A percentile compares a stretch with the other conserved stretches of the same genome.
phyloP scores from a whole-genome alignment of 306 rosid species.

The Fragaria vesca region DNA sequence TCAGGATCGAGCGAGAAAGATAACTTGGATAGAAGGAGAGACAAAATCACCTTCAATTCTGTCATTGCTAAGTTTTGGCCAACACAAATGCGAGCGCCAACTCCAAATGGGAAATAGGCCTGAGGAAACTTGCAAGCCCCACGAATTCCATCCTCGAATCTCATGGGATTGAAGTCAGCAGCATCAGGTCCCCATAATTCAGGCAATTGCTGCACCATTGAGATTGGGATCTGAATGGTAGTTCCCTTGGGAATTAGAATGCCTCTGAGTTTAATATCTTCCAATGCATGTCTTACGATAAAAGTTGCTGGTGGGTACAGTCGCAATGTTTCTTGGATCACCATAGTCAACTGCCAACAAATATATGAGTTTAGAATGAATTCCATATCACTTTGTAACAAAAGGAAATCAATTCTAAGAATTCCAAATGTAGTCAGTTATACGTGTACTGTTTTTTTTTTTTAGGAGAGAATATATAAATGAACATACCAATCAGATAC shows the following conservation, averaged over 20 bases:
- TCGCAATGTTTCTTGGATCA: conserved; percentile 62
- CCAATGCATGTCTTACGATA: conserved; percentile 29
- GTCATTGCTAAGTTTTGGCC: conserved; percentile 54
- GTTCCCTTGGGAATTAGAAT: conserved; percentile 52
- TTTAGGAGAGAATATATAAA: too few relatives aligned
- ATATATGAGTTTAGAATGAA: neutral
- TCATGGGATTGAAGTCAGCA: conserved; percentile 44
- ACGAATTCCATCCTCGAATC: conserved; percentile 46
- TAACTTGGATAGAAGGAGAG: conserved; percentile 23
- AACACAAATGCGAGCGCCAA: conserved; percentile 44
- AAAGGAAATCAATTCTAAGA: neutral
- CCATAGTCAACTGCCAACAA: conserved; percentile 48
- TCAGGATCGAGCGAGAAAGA: conserved; percentile 18
- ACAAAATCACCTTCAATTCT: conserved; percentile 51
- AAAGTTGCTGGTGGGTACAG: conserved; percentile 43
- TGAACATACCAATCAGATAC: neutral
- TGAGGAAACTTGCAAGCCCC: conserved; percentile 50
- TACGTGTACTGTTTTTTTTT: too few relatives aligned
- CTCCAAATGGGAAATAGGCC: conserved; percentile 53
- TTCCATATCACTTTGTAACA: neutral
- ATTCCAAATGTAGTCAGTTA: neutral
- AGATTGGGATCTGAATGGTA: conserved; percentile 51
- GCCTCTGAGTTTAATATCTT: conserved; percentile 39
- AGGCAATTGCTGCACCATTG: conserved; percentile 40
- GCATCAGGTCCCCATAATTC: conserved; percentile 52